Base-by-base conservation (phyloP, 2,329 filamentous ascomycete species). In the Talaromyces sp. region DNA sequence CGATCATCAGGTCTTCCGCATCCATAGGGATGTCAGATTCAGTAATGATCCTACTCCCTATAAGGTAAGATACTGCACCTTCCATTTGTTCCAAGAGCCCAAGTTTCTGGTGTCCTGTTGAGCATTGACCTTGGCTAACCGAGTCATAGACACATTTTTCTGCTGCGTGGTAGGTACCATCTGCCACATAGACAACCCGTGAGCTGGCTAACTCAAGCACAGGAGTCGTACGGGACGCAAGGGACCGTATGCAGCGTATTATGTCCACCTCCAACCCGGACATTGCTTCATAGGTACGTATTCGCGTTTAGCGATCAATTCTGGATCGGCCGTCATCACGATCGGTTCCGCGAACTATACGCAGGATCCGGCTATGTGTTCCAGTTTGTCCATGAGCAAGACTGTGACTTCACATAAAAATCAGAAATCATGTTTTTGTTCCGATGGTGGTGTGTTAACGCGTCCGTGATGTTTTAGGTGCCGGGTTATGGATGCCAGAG, bases 221-320 rank as follows among this genome's bases (percentile, higher is more conserved):
- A 86, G 85, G 87, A 95, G 91, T 65, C 88, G 93, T 22, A 96
- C 92, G 0, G 93, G 93, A 22, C 86, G 91, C 63, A 96, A 97
- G 78, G 92, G 92, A 0, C 89, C 91, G 10, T 96, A 95, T 77
- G 93, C 93, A 6, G 89, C 88, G 73, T 97, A 97, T 79, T 97
- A 96, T 78, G 80, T 97, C 22, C 92, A 96, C 76, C 85, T 91
- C 69, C 87, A 94, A 74, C 92, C 93, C 11, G 81, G 81, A 27
- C 81, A 84, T 60, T 89, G 87, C 73, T 91, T 94, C 70, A 81
- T 96, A 49, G 93, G 87, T 88, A 80, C 79, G 85, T 83, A 29
- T 31, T n/a, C n/a, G 34, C 22, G 11, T 40, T 36, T 38, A 31
- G 49, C 15, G n/a, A 36, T 22, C 53, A 25, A 56, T 25, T 15